These are phyloP conservation scores for Dentipellis fragilis DNA, from an alignment of 768 basidiomycete genomes.

Conservation along the genomic window DNA sequence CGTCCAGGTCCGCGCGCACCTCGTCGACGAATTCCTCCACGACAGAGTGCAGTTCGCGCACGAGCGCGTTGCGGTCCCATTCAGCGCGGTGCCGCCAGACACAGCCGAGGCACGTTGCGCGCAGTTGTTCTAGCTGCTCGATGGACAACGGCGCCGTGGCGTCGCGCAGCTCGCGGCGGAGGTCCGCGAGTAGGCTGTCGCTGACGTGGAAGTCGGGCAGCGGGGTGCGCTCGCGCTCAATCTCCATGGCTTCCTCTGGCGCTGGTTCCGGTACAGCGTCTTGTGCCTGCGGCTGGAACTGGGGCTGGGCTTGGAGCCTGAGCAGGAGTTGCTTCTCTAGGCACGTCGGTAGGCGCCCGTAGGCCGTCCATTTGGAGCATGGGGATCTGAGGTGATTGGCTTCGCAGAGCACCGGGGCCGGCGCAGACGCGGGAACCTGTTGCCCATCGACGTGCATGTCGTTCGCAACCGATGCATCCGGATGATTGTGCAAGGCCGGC, in stretches of 20 bases:
- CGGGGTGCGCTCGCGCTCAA: constrained; percentile 58
- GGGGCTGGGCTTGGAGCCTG: too few species aligned
- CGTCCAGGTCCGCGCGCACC: constrained; percentile 25
- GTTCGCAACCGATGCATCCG: not conserved
- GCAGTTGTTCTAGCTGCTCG: constrained; percentile 89
- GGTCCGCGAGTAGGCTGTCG: constrained; percentile 32
- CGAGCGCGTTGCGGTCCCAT: constrained; percentile 71
- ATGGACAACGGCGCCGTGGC: constrained; percentile 56
- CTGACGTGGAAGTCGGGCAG: constrained; percentile 72
- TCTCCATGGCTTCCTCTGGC: constrained; percentile 33
- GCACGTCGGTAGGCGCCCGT: not conserved
- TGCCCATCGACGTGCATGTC: not conserved
- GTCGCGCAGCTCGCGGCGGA: constrained; percentile 40
- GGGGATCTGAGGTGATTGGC: not conserved
- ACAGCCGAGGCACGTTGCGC: constrained; percentile 68
- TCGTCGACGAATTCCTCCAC: constrained; percentile 62
- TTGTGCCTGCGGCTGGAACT: constrained; percentile 4
- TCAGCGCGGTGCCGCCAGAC: constrained; percentile 78
- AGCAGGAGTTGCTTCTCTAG: not conserved
- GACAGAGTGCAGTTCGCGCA: constrained; percentile 47
- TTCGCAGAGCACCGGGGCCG: not conserved
- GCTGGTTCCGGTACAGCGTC: constrained; percentile 12
- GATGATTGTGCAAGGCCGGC: not conserved
- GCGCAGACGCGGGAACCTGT: not conserved
- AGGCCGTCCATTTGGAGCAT: not conserved